Percentiles rank a stretch among this genome's conserved stretches.
Conservation (phyloP, 148 eudicot genomes). For the Hydrangea macrophylla region DNA sequence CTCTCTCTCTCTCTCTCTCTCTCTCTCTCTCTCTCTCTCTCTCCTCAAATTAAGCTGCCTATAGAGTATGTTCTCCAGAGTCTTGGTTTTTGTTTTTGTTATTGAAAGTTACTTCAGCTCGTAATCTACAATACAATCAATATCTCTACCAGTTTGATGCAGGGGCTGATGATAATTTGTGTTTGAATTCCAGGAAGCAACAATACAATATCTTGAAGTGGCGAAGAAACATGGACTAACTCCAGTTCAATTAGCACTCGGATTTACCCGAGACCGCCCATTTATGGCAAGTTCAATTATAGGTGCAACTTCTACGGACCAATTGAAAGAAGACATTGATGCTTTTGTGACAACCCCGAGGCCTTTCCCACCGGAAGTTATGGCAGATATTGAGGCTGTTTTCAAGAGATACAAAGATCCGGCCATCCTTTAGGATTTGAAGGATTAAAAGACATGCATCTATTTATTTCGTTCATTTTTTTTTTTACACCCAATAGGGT, state of each 20-base stretch:
- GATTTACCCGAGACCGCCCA: conserved; percentile 79
- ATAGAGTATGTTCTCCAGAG: too few relatives aligned
- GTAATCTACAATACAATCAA: not conserved
- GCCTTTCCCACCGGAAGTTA: conserved; percentile 64
- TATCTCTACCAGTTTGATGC: not conserved
- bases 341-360: conserved; percentile 63
- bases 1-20: too few relatives aligned
- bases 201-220: conserved; percentile 60
- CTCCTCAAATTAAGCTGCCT: too few relatives aligned
- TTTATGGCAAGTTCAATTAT: conserved; percentile 83
- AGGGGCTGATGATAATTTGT: not conserved
- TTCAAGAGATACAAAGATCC: conserved; percentile 95
- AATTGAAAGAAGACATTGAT: conserved; percentile 79
- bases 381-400: conserved; percentile 59
- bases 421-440: conserved; percentile 40
- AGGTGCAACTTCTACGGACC: conserved; percentile 84
- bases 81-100: too few relatives aligned
- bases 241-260: conserved; percentile 75
- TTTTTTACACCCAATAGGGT: not conserved
- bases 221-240: conserved; percentile 83
- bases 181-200: conserved; percentile 69
- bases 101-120: not conserved
- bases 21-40: too few relatives aligned
- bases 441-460: not conserved
- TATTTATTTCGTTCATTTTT: not conserved